Evolutionary conservation across 176 grass and related monocot genomes (phyloP).

Genomic region (Luzula sylvatica): DNA sequence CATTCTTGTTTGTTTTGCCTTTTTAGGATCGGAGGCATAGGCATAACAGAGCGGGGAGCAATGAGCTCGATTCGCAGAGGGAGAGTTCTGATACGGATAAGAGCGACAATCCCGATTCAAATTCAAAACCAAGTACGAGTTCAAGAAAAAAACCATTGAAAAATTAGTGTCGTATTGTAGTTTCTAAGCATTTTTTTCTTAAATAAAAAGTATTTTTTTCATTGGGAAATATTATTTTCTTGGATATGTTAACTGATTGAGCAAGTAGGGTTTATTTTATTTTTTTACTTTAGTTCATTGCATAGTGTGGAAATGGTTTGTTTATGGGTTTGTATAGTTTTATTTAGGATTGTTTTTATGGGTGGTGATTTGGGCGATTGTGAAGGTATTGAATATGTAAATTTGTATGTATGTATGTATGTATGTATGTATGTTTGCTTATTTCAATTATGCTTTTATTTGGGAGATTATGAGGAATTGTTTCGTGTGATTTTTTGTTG

Average conservation of each 20-base stretch:
- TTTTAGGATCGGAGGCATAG: conserved; percentile 75
- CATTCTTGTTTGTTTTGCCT: background rate
- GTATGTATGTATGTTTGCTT: background rate
- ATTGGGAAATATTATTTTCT: background rate
- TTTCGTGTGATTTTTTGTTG: too few relatives aligned
- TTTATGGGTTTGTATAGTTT: background rate
- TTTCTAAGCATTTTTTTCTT: background rate
- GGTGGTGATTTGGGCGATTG: background rate
- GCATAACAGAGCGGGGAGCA: conserved; percentile 36
- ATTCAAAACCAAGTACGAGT: conserved; percentile 27
- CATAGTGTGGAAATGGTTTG: background rate
- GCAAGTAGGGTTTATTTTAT: too few relatives aligned
- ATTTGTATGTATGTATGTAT: background rate
- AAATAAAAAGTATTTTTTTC: conserved; percentile 7
- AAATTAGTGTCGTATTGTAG: background rate
- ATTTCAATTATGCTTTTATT: too few relatives aligned
- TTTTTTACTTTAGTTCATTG: background rate
- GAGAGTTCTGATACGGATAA: conserved; percentile 61
- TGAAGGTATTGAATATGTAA: background rate
- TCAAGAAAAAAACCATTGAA: too few relatives aligned
- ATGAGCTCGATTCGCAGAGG: conserved; percentile 50
- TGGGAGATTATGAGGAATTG: too few relatives aligned
- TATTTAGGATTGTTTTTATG: conserved; percentile 2
- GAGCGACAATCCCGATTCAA: conserved; percentile 70
- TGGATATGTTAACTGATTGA: conserved; percentile 9